Base-by-base conservation (phyloP, 1,284 basidiomycete genomes). In the Testicularia cyperi region DNA sequence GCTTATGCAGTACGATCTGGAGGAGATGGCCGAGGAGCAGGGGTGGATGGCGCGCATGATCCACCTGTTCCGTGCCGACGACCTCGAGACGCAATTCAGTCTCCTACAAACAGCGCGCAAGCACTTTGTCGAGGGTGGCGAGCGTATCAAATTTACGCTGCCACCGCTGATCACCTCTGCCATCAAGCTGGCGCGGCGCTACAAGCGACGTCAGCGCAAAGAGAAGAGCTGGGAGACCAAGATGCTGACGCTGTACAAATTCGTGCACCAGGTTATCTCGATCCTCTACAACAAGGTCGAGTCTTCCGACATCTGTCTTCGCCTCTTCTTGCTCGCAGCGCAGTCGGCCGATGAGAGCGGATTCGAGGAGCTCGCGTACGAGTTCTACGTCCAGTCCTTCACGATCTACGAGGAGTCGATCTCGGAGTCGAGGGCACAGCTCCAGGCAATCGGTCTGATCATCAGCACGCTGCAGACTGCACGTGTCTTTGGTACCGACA, bases 371-470 rank as follows among this genome's bases (percentile, higher is more conserved):
- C 58, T 73, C 13, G 55, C 64, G 14, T 75, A 75, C 58, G 74
- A 75, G 33, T 74, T 72, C 33, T 74, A 72, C 44, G 72, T 75
- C 21, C 74, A 75, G 44, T 53, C 68, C 2, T 75, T 75, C 41
- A 73, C 74, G 12, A 69, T 75, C 32, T 75, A 74, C 58, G 74
- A 75, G 36, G 74, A 75, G 52, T 70, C 66, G n/a, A 69, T 75
- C 34, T 65, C 64, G 12, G 74, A 75, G 36, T 71, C 67, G 18
- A 48, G 72, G 25, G 64, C 70, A 10, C 74, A 75, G 52, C 54
- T 74, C 14, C 69, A 74, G 21, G 72, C 72, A 3, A 71, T 72
- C 22, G 64, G 65, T 2, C 36, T 74, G 19, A 67, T 75, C 45
- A 72, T 73, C 35, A 52, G 68, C 37, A 72, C 70, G 6, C 54